These are phyloP conservation scores for Brassica juncea DNA, from an alignment of 345 rosid species.

Conservation along the genomic window DNA sequence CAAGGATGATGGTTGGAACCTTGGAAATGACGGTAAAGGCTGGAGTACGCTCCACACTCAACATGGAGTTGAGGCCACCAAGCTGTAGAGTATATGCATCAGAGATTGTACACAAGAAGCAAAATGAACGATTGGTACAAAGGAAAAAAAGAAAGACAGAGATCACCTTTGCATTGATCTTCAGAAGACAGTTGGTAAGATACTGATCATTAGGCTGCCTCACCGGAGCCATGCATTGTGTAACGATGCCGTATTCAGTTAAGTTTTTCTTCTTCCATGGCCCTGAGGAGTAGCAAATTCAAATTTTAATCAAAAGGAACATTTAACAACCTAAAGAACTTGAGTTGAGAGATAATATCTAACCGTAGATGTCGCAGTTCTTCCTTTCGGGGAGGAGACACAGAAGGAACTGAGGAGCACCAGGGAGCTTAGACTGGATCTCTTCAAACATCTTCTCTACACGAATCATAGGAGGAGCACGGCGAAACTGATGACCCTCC, in stretches of 20 bases:
- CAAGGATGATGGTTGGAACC: conserved; percentile 67
- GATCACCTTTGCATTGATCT: conserved; percentile 88
- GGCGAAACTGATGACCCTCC: conserved; percentile 56
- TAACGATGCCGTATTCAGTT: conserved; percentile 76
- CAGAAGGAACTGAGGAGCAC: conserved; percentile 78
- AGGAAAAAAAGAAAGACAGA: neutral
- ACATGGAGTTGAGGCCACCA: conserved; percentile 80
- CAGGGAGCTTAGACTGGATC: conserved; percentile 69
- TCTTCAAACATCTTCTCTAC: conserved; percentile 87
- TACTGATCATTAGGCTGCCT: conserved; percentile 80
- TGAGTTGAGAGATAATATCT: conserved; percentile 2
- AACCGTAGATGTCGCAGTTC: conserved; percentile 83
- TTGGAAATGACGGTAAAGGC: conserved; percentile 60
- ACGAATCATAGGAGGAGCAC: conserved; percentile 60
- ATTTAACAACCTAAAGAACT: neutral
- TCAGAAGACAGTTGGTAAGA: conserved; percentile 78
- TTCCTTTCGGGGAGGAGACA: conserved; percentile 81
- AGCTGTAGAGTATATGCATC: conserved; percentile 50
- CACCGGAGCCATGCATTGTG: conserved; percentile 85
- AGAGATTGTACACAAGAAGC: conserved; percentile 16
- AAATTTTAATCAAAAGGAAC: neutral
- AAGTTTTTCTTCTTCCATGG: conserved; percentile 91
- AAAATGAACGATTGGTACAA: conserved; percentile 3
- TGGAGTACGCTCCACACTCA: conserved; percentile 67
- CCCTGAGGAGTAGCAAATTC: conserved; percentile 45